Evolutionary conservation across 148 eudicot genomes (phyloP).

Genomic region (Rhododendron mucronatum): DNA sequence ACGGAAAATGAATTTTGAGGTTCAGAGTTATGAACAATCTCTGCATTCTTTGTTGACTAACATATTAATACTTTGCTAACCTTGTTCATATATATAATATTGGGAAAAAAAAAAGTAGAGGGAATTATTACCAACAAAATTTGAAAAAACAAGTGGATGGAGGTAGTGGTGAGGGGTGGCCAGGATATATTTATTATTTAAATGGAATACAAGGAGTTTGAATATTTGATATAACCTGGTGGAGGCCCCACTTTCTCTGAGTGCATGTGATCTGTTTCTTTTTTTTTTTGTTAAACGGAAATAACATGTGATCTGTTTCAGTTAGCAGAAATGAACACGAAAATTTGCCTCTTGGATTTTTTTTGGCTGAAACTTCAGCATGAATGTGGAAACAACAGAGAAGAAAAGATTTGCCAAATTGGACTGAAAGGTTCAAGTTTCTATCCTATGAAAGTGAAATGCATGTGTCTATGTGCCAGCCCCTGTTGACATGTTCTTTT

Average conservation of each 20-base stretch:
- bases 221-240: constrained; percentile 13
- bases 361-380: background rate
- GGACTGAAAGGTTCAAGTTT: too few species aligned
- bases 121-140: background rate
- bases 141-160: constrained; percentile 8
- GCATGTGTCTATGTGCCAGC: too few species aligned
- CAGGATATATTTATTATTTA: background rate
- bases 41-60: accelerated
- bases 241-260: background rate
- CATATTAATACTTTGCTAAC: too few species aligned
- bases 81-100: too few species aligned
- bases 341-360: background rate
- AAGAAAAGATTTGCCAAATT: too few species aligned
- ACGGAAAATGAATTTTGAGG: too few species aligned
- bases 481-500: too few species aligned
- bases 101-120: too few species aligned
- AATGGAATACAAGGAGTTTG: constrained; percentile 3
- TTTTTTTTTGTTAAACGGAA: too few species aligned
- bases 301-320: constrained; percentile 14
- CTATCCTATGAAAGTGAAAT: too few species aligned
- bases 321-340: background rate
- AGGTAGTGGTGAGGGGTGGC: background rate
- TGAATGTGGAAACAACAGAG: too few species aligned
- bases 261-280: constrained; percentile 15
- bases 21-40: accelerated